These are phyloP conservation scores for Ophiostoma quercus DNA, from an alignment of 2,329 filamentous ascomycete species.

Conservation along the genomic window DNA sequence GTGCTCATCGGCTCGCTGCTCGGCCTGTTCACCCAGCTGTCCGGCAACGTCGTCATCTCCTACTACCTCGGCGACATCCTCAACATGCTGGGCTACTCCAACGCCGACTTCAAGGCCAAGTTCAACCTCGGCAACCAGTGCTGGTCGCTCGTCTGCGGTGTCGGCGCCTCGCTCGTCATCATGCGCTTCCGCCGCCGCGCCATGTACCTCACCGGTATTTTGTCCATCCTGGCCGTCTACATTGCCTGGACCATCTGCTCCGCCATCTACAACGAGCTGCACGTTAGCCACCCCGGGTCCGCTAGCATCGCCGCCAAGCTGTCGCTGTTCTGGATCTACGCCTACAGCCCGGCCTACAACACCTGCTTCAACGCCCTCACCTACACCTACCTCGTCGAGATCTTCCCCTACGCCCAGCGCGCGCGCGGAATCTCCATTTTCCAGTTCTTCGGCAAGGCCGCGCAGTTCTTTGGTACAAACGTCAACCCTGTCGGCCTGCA, in stretches of 20 bases:
- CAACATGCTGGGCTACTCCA: constrained; percentile 42
- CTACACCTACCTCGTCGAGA: constrained; percentile 43
- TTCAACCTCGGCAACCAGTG: constrained; percentile 46
- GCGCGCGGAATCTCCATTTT: constrained; percentile 35
- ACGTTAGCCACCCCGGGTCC: not conserved
- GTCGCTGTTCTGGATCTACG: constrained; percentile 55
- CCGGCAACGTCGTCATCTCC: constrained; percentile 47
- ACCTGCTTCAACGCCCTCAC: constrained; percentile 62
- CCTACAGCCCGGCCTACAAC: constrained; percentile 57
- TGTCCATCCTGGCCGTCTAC: constrained; percentile 48
- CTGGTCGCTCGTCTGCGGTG: constrained; percentile 44
- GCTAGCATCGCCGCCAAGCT: constrained; percentile 35
- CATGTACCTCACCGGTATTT: constrained; percentile 50
- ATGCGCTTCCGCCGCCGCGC: constrained; percentile 43
- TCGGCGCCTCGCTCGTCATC: constrained; percentile 41
- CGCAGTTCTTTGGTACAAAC: constrained; percentile 33
- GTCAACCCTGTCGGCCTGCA: constrained; percentile 34
- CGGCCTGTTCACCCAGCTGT: constrained; percentile 51
- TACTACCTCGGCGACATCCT: constrained; percentile 48
- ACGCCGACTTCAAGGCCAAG: constrained; percentile 38
- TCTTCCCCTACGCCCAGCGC: constrained; percentile 34
- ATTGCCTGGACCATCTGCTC: constrained; percentile 41
- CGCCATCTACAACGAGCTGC: constrained; percentile 32
- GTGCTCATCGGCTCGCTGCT: constrained; percentile 46
- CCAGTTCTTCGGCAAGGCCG: constrained; percentile 33